These are phyloP conservation scores for Candida endomychidarum DNA, from an alignment of 805 yeast species.

Conservation along the genomic window DNA sequence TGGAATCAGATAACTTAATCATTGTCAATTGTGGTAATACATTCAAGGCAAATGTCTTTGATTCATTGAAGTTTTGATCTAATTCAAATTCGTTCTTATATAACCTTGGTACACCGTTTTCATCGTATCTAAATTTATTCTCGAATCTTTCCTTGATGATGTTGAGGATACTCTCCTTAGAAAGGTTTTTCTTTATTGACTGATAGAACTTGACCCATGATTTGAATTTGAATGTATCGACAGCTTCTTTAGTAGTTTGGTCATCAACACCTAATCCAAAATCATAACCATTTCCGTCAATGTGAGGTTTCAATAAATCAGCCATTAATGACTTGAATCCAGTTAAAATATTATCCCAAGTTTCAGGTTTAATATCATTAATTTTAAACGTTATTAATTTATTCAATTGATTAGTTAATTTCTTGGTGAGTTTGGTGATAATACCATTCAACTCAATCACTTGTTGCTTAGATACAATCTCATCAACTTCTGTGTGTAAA, in stretches of 20 bases:
- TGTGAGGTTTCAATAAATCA: conserved; percentile 13
- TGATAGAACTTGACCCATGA: conserved; percentile 69
- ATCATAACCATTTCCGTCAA: conserved; percentile 41
- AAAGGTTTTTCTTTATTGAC: conserved; percentile 58
- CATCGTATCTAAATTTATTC: conserved; percentile 78
- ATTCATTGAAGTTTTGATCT: conserved; percentile 58
- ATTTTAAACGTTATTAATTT: conserved; percentile 51
- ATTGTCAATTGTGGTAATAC: conserved; percentile 59
- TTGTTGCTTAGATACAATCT: conserved; percentile 39
- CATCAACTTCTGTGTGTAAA: conserved; percentile 38
- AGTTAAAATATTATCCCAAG: conserved; percentile 61
- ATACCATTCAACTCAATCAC: conserved; percentile 31
- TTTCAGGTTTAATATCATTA: conserved; percentile 46
- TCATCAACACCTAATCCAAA: conserved; percentile 62
- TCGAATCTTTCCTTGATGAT: conserved; percentile 81
- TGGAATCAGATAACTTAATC: conserved; percentile 53
- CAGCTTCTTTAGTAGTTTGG: conserved; percentile 42
- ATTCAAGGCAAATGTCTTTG: conserved; percentile 57
- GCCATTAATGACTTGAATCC: conserved; percentile 34
- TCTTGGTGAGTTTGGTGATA: conserved; percentile 44
- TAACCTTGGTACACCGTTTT: conserved; percentile 74
- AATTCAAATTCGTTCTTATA: conserved; percentile 77
- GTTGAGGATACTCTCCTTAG: conserved; percentile 63
- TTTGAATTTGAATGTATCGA: conserved; percentile 44
- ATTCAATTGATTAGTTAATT: conserved; percentile 46